Percentiles rank a stretch among this genome's conserved stretches.
phyloP scores from a whole-genome alignment of 805 yeast genomes.

The Torulaspora delbrueckii region DNA sequence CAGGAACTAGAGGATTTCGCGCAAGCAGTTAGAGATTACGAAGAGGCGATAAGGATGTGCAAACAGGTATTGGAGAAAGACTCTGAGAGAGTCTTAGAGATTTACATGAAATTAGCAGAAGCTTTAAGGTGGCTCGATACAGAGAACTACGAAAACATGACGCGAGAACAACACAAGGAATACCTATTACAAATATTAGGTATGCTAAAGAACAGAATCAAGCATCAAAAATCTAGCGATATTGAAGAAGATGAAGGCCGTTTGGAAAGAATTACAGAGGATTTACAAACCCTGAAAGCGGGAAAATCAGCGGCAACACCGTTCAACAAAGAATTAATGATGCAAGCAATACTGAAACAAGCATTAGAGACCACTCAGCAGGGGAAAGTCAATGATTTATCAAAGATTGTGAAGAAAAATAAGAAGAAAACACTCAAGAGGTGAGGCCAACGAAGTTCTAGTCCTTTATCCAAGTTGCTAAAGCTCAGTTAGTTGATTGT shows the following conservation, averaged over 20 bases:
- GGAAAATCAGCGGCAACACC: slow-evolving; percentile 46
- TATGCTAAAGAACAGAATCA: slow-evolving; percentile 42
- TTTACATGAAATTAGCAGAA: slow-evolving; percentile 19
- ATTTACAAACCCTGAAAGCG: slow-evolving; percentile 50
- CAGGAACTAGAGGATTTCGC: slow-evolving; percentile 82
- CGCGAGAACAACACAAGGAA: slow-evolving; percentile 43
- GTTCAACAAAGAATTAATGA: slow-evolving; percentile 52
- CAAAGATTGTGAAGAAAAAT: slow-evolving; percentile 59
- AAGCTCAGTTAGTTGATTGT: neutral
- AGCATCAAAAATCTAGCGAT: slow-evolving; percentile 38
- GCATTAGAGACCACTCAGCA: slow-evolving; percentile 18
- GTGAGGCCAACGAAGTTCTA: neutral
- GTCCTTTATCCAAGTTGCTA: neutral
- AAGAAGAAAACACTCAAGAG: slow-evolving; percentile 2
- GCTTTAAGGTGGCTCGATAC: slow-evolving; percentile 22
- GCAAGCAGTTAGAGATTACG: slow-evolving; percentile 71
- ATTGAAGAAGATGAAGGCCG: slow-evolving; percentile 40
- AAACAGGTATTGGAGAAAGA: slow-evolving; percentile 1
- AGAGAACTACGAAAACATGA: slow-evolving; percentile 7
- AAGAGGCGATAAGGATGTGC: slow-evolving; percentile 41
- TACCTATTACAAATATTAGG: slow-evolving; percentile 52
- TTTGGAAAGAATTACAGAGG: slow-evolving; percentile 51
- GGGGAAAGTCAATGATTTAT: slow-evolving; percentile 51
- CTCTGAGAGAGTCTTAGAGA: slow-evolving; percentile 10
- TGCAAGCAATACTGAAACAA: slow-evolving; percentile 42